These are phyloP conservation scores for Phytopythium mirpurense DNA, from an alignment of 352 stramenopile genomes.

Conservation along the genomic window DNA sequence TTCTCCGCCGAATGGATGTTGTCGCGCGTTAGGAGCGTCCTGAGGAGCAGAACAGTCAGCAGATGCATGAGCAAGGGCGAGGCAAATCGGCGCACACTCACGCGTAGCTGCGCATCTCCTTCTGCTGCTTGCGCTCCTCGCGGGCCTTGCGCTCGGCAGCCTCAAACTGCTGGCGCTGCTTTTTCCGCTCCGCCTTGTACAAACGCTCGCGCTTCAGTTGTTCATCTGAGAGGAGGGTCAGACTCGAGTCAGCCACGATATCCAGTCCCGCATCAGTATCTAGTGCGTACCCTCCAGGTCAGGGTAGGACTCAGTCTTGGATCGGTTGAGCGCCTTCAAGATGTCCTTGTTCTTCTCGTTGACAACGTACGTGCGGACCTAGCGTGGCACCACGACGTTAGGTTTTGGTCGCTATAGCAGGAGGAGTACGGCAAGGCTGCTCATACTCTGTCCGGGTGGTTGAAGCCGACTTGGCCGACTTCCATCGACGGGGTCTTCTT, in stretches of 20 bases:
- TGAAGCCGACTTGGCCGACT: constrained; percentile 86
- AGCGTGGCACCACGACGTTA: background rate
- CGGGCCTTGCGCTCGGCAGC: constrained; percentile 41
- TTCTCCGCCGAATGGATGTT: constrained; percentile 52
- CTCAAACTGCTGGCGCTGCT: constrained; percentile 54
- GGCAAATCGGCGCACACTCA: constrained; percentile 17
- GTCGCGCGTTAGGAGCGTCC: constrained; percentile 53
- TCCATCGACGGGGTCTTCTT: constrained; percentile 90
- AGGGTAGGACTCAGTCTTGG: constrained; percentile 71
- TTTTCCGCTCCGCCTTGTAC: constrained; percentile 73
- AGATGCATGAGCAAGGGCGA: background rate
- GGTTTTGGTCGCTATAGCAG: no score
- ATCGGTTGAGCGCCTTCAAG: constrained; percentile 84
- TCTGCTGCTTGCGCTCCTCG: constrained; percentile 61
- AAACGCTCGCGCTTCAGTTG: constrained; percentile 52
- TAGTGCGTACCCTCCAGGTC: constrained; percentile 62
- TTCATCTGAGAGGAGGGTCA: constrained; percentile 32
- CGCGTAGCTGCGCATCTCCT: constrained; percentile 73
- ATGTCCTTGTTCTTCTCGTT: constrained; percentile 85
- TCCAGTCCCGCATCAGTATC: background rate
- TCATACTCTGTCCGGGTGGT: constrained; percentile 60
- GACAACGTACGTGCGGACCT: constrained; percentile 73
- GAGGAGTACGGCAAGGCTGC: background rate
- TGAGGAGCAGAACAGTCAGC: constrained; percentile 8
- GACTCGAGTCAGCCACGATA: background rate